Percentiles rank a stretch among this genome's conserved stretches.
phyloP scores from a whole-genome alignment of 2,329 filamentous ascomycete species.

The Sporothrix globosa region DNA sequence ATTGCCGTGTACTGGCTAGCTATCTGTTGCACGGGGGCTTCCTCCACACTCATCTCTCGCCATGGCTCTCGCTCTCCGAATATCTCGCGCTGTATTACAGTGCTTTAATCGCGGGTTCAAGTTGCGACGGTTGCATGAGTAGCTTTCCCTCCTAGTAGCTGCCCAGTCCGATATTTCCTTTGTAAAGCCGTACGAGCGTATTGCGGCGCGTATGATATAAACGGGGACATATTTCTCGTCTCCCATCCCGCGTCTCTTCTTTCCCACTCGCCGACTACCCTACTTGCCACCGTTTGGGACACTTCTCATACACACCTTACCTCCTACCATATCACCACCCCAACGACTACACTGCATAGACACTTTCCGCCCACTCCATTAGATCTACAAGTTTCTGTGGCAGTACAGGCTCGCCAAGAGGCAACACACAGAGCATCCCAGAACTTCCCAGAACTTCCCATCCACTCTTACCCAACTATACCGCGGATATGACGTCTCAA shows the following conservation, averaged over 20 bases:
- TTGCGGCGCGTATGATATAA: constrained; percentile 18
- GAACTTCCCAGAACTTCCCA: neutral
- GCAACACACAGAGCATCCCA: neutral
- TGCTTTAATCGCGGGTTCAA: constrained; percentile 1
- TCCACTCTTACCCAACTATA: neutral
- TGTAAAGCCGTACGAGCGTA: neutral
- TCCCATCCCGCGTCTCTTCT: constrained; percentile 6
- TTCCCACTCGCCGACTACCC: neutral
- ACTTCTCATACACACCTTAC: neutral
- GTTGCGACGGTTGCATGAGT: constrained; percentile 10
- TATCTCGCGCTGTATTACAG: neutral
- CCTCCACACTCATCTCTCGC: constrained; percentile 16
- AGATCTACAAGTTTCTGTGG: neutral
- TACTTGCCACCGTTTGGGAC: neutral
- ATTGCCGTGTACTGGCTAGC: constrained; percentile 29
- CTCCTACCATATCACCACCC: neutral
- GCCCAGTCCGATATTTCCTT: neutral
- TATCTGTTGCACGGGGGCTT: neutral
- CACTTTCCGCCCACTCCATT: neutral
- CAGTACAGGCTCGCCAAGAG: neutral
- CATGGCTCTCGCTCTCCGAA: constrained; percentile 1
- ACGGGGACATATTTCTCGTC: neutral
- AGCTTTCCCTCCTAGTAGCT: neutral
- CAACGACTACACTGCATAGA: neutral
- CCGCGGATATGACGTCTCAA: neutral